Conservation (phyloP, 257 asterid species). For the Datura wrightii region DNA sequence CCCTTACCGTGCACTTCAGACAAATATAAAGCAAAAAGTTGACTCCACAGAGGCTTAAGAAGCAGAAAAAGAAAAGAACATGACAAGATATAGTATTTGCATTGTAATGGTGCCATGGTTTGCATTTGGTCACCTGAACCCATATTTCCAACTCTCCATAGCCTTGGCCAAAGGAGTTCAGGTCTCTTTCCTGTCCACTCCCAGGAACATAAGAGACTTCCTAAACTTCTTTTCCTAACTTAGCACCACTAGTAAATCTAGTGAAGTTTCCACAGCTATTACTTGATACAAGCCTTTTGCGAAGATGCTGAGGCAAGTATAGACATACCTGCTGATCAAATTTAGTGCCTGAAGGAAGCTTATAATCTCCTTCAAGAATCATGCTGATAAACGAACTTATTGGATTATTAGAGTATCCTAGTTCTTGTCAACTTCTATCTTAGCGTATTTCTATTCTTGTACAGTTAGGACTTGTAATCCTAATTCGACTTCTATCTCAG, state of each 20-base stretch:
- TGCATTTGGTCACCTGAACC: conserved; percentile 21
- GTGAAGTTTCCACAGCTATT: background rate
- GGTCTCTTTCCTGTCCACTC: background rate
- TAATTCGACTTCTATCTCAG: too few species aligned
- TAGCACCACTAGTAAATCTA: background rate
- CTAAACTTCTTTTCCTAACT: background rate
- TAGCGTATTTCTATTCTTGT: too few species aligned
- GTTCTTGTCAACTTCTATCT: too few species aligned
- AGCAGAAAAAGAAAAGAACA: background rate
- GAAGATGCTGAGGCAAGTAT: too few species aligned
- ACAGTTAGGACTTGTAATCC: too few species aligned
- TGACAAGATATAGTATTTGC: background rate
- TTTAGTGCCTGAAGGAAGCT: too few species aligned
- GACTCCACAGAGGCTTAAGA: background rate
- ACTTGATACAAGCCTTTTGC: too few species aligned
- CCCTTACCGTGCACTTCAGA: background rate
- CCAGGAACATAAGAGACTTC: conserved; percentile 11
- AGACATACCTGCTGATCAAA: too few species aligned
- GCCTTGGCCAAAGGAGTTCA: conserved; percentile 12
- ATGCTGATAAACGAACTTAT: too few species aligned
- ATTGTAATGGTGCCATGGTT: background rate
- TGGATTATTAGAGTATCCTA: too few species aligned
- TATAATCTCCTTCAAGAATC: too few species aligned
- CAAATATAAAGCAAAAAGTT: conserved; percentile 12
- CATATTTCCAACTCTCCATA: background rate